A percentile compares a stretch with the other conserved stretches of the same genome.
Evolutionary conservation across 495 filamentous ascomycete genomes (phyloP).

Genomic region (Lasiosphaeriaceae sp.): DNA sequence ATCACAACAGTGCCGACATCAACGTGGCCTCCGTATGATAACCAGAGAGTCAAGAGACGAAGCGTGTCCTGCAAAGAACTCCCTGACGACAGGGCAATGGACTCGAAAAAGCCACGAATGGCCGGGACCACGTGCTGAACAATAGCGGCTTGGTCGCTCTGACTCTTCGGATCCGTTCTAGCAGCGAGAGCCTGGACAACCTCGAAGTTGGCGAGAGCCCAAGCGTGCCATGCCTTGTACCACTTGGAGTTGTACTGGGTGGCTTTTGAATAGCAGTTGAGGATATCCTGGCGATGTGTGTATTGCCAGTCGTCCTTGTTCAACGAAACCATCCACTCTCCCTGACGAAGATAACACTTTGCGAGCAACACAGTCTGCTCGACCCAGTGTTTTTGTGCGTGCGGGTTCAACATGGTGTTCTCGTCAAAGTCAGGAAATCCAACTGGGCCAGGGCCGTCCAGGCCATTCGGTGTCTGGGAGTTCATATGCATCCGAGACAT

Average conservation of each 20-base stretch:
- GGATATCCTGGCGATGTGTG: slow-evolving; percentile 69
- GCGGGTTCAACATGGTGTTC: slow-evolving; percentile 33
- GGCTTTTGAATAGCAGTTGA: slow-evolving; percentile 82
- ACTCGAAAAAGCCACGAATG: slow-evolving; percentile 90
- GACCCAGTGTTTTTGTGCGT: slow-evolving; percentile 43
- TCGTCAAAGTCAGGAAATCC: slow-evolving; percentile 60
- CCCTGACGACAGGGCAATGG: slow-evolving; percentile 82
- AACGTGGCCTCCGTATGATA: slow-evolving; percentile 80
- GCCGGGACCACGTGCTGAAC: slow-evolving; percentile 90
- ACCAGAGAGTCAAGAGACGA: slow-evolving; percentile 90
- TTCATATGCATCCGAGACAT: slow-evolving; percentile 49
- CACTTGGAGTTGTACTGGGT: slow-evolving; percentile 88
- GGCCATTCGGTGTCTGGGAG: slow-evolving; percentile 50
- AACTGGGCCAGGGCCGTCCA: slow-evolving; percentile 45
- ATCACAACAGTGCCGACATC: slow-evolving; percentile 86
- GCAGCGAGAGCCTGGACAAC: slow-evolving; percentile 78
- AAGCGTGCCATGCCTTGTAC: slow-evolving; percentile 99
- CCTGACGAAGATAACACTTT: slow-evolving; percentile 91
- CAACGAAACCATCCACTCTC: slow-evolving; percentile 85
- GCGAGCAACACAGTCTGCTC: slow-evolving; percentile 77
- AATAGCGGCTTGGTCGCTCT: slow-evolving; percentile 50
- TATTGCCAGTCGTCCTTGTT: slow-evolving; percentile 84
- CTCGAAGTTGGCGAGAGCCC: slow-evolving; percentile 99
- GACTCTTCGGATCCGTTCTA: slow-evolving; percentile 57
- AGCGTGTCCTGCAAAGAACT: slow-evolving; percentile 96